Percentiles rank a stretch among this genome's conserved stretches.
These are phyloP conservation scores for Macadamia integrifolia DNA, from an alignment of 164 flowering plant genomes.

Conservation along the genomic window DNA sequence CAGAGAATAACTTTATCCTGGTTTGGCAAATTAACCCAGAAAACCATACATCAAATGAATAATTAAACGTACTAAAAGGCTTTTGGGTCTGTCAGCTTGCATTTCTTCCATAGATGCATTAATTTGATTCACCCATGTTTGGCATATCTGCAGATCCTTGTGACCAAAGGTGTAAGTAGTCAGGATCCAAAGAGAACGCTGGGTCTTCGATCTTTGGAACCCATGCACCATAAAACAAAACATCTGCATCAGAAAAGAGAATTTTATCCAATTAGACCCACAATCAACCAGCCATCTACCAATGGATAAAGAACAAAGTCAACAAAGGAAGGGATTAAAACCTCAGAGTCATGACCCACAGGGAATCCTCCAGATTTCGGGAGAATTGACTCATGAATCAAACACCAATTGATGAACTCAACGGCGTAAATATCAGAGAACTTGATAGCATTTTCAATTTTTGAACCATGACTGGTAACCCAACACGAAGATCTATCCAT, in stretches of 20 bases:
- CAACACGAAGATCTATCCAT: constrained; percentile 41
- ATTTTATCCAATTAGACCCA: background rate
- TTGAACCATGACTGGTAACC: constrained; percentile 32
- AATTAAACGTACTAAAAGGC: constrained; percentile 57
- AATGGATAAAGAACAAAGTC: constrained; percentile 1
- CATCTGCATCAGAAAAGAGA: constrained; percentile 49
- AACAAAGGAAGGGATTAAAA: constrained; percentile 16
- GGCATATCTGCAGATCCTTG: constrained; percentile 49
- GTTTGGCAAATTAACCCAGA: background rate
- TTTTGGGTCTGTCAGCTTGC: constrained; percentile 67
- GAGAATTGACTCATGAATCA: constrained; percentile 37
- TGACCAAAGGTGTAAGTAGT: constrained; percentile 65
- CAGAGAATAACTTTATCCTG: constrained; percentile 6
- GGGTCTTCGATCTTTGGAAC: constrained; percentile 41
- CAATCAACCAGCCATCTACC: background rate
- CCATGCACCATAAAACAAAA: constrained; percentile 69
- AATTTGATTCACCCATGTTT: constrained; percentile 57
- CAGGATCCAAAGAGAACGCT: constrained; percentile 44
- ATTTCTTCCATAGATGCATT: constrained; percentile 30
- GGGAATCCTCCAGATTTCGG: constrained; percentile 29
- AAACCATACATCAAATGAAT: background rate
- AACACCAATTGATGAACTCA: constrained; percentile 50
- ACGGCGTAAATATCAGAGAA: constrained; percentile 67
- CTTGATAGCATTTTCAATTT: constrained; percentile 36
- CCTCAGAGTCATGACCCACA: constrained; percentile 41